Evolutionary conservation across 2,329 filamentous ascomycete species (phyloP).

Genomic region (Trichoderma polysporum): DNA sequence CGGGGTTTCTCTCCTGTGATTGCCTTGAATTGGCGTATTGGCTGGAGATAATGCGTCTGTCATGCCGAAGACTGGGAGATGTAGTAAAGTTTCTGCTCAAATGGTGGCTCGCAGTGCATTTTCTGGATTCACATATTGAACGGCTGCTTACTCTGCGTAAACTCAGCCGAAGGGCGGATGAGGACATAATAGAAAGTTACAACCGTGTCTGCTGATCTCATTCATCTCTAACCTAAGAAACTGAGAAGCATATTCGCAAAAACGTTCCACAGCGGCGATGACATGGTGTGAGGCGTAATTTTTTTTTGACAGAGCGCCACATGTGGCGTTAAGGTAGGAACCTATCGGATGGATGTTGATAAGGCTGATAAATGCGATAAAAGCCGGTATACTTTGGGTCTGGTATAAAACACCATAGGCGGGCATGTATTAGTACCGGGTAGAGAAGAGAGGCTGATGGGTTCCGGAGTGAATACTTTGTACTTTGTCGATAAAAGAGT

Average conservation of each 20-base stretch:
- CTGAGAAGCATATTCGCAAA: not conserved
- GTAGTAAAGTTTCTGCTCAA: not conserved
- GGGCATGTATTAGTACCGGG: too few relatives aligned
- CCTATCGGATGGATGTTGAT: not conserved
- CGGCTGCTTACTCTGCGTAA: not conserved
- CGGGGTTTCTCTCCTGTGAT: not conserved
- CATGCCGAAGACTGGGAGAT: not conserved
- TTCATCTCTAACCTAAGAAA: not conserved
- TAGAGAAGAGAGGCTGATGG: too few relatives aligned
- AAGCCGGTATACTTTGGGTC: too few relatives aligned
- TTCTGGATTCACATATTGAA: constrained; percentile 11
- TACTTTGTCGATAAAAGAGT: too few relatives aligned
- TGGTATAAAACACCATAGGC: not conserved
- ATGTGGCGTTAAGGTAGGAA: not conserved
- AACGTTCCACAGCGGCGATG: not conserved
- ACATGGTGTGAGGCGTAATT: constrained; percentile 1
- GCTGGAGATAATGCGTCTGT: not conserved
- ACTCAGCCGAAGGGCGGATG: constrained; percentile 11
- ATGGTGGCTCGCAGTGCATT: not conserved
- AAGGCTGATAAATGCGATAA: not conserved
- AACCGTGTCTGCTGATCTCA: not conserved
- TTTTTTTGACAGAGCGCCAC: not conserved
- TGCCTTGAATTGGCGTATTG: not conserved
- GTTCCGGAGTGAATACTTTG: too few relatives aligned
- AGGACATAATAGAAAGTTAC: constrained; percentile 19